A percentile compares a stretch with the other conserved stretches of the same genome.
Conservation (phyloP, 345 rosid species). For the Lenwebbia sp. region DNA sequence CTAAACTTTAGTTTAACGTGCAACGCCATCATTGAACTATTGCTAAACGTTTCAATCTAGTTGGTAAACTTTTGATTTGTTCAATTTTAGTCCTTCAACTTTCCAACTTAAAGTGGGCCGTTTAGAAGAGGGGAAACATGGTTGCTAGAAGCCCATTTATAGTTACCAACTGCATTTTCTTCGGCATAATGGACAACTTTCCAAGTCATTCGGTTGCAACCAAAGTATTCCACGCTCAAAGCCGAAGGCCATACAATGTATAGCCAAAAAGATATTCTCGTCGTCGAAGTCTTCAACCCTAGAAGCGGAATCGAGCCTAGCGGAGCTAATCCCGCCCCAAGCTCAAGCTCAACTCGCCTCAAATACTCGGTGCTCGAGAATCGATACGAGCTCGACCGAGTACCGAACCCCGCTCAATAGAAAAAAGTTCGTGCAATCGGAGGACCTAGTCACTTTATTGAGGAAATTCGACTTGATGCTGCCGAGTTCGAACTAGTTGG, state of each 20-base stretch:
- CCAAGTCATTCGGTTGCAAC: not conserved
- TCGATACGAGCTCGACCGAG: not conserved
- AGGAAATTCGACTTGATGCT: not conserved
- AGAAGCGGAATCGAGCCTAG: not conserved
- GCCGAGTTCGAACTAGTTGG: not conserved
- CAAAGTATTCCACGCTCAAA: not conserved
- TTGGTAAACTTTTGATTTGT: rapidly evolving
- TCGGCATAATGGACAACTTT: not conserved
- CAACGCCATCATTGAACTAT: rapidly evolving
- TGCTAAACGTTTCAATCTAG: rapidly evolving
- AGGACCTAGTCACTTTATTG: not conserved
- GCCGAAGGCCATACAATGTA: not conserved
- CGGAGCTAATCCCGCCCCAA: not conserved
- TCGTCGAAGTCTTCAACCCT: not conserved
- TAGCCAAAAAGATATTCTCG: not conserved
- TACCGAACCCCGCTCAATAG: not conserved
- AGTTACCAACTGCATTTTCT: not conserved
- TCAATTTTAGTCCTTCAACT: not conserved
- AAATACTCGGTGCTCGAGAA: not conserved
- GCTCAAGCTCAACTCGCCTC: not conserved
- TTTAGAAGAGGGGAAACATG: not conserved
- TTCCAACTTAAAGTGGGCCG: rapidly evolving
- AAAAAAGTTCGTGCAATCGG: not conserved
- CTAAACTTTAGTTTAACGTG: rapidly evolving
- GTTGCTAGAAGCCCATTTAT: not conserved